Percentiles rank a stretch among this genome's conserved stretches.
phyloP scores from a whole-genome alignment of 176 grass and related monocot species.

The Tillandsia leiboldiana region DNA sequence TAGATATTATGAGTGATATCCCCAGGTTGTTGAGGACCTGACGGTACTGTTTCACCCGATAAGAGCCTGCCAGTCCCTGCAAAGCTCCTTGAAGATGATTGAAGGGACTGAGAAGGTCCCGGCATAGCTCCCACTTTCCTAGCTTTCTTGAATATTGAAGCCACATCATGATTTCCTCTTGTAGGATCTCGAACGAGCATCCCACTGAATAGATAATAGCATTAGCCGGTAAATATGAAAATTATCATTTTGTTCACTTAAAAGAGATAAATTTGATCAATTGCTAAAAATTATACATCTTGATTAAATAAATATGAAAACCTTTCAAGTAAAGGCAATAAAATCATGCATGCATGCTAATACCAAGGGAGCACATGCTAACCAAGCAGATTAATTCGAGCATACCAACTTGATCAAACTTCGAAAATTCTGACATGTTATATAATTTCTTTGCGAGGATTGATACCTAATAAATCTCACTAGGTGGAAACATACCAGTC shows the following conservation, averaged over 20 bases:
- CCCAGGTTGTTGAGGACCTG: constrained; percentile 30
- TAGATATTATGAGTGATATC: constrained; percentile 47
- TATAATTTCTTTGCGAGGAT: too few species aligned
- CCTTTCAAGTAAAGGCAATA: too few species aligned
- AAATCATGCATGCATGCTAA: too few species aligned
- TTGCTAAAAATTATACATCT: background rate
- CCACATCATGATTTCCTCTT: constrained; percentile 39
- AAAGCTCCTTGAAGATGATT: constrained; percentile 61
- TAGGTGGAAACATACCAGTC: too few species aligned
- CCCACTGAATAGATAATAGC: constrained; percentile 31
- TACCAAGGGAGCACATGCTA: too few species aligned
- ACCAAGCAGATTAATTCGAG: too few species aligned
- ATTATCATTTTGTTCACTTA: too few species aligned
- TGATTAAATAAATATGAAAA: too few species aligned
- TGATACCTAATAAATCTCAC: too few species aligned
- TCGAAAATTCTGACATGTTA: too few species aligned
- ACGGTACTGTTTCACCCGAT: constrained; percentile 49
- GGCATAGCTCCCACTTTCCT: constrained; percentile 54
- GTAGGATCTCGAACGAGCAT: constrained; percentile 96
- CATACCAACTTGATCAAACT: too few species aligned
- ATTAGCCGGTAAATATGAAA: too few species aligned
- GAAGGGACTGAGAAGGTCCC: constrained; percentile 24
- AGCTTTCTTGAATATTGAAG: constrained; percentile 65
- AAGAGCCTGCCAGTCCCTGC: constrained; percentile 61
- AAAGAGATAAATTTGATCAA: background rate